Base-by-base conservation (phyloP, 2,329 filamentous ascomycete species). In the Neodidymelliopsis sp. region DNA sequence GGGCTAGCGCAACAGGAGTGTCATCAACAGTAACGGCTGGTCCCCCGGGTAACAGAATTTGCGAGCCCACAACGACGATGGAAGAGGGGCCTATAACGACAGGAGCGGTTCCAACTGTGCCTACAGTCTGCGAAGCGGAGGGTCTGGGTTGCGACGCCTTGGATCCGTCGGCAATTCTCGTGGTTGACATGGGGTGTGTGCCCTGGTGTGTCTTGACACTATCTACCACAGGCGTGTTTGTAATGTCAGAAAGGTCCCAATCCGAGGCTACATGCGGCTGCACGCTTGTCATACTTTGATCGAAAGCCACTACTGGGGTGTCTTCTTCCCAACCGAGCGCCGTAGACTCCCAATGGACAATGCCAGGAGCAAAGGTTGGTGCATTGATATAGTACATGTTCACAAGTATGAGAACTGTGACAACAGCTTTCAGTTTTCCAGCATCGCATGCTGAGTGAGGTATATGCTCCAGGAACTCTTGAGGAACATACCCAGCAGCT, bases 341-440 rank as follows among this genome's bases (percentile, higher is more conserved):
- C 4, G 60, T 55, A 4, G 61, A 64, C 47, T 72, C 69, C 23
- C 67, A 54, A 31, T 69, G 69, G 23, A 67, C 46, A 22, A 69
- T 38, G 29, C 66, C 59, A 2, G 66, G 66, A n/a, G 49, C 46
- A 2, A 50, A 39, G 18, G 35, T 28, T 2, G 54, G 53, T 9
- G 24, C 20, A 22, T 63, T 57, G 22, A 60, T 56, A 30, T 77
- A 73, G 9, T 69, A 67, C 18, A 74, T 53, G 34, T 77, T 64
- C 6, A 78, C 70, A 4, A 78, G 67, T 5, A 78, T 62, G 4
- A 77, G 56, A 4, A 78, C 73, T 2, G 74, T 78, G 1, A 77
- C 72, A 10, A 64, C 62, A 4, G 74, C 76, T 25, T 67, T 61
- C 29, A 72, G 69, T 4, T 65, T 66, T 9, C 76, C 76, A 4